Evolutionary conservation across 176 grass and related monocot genomes (phyloP), one percentile per base, ranked within the genome.

Genomic region (Olyra latifolia): DNA sequence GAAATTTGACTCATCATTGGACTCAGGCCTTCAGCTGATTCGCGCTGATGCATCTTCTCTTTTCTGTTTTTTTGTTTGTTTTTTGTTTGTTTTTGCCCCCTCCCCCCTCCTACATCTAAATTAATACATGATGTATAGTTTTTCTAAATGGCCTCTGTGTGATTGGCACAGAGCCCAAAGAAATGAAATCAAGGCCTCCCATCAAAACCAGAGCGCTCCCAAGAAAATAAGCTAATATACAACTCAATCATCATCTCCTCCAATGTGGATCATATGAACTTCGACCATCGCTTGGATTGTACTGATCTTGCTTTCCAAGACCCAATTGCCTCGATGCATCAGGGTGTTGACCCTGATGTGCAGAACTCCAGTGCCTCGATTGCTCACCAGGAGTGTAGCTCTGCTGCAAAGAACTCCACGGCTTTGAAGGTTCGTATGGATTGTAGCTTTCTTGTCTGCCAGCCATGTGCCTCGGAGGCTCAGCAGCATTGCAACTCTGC

Each of bases 111-210:
- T 32, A 38, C 30, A 58, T 56, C 74, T 74, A 50, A 50, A 88
- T 24, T 59, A 29, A 20, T 84, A 74, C 56, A 85, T 22, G 17
- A 49, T 73, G 74, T 79, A 78, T 66, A 28, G 28, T 41, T 71
- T 71, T 71, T 71, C 64, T 71, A 14, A 39, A 58, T 70, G 70
- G 77, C 71, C 65, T 65, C 32, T 64, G 71, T 47, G 77, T 2
- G 77, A 89, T 71, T 80, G n/a, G n/a, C 70, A 80, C 45, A 40
- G 66, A 70, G 87, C 56, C 70, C 81, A 81, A 22, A 57, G 25
- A 47, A 80, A 89, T 58, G 24, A 84, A 89, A 62, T 45, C 23
- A 44, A 74, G 12, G 41, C 66, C 10, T 39, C 54, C 40, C 53
- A 78, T 70, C 32, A 78, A 85, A 67, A 70, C 23, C 20, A 40